A percentile compares a stretch with the other conserved stretches of the same genome.
Evolutionary conservation across 2,329 filamentous ascomycete genomes (phyloP).

Genomic region (Aspergillus viridinutans): DNA sequence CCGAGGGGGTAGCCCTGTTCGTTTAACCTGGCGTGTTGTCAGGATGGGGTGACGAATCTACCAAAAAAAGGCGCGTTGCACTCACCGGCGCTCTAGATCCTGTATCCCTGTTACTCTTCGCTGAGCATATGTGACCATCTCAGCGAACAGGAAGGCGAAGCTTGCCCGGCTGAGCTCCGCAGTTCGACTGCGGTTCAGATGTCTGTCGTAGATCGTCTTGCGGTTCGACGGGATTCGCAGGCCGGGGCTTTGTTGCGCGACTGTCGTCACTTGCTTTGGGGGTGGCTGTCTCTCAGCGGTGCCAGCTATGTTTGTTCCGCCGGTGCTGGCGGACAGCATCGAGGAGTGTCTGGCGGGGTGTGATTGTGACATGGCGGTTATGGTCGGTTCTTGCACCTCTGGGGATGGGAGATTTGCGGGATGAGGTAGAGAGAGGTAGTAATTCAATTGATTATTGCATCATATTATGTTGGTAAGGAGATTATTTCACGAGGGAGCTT

Average conservation of each 20-base stretch:
- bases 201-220: slow-evolving; percentile 97
- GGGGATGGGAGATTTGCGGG: not conserved
- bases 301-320: not conserved
- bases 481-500: not conserved
- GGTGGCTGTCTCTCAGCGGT: slow-evolving; percentile 20
- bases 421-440: not conserved
- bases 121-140: slow-evolving; percentile 96
- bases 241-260: slow-evolving; percentile 46
- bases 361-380: slow-evolving; percentile 27
- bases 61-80: not conserved
- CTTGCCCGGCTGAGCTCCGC: slow-evolving; percentile 86
- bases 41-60: not conserved
- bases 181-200: slow-evolving; percentile 83
- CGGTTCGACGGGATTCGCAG: slow-evolving; percentile 87
- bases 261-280: slow-evolving; percentile 45
- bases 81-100: slow-evolving; percentile 84
- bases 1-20: slow-evolving; percentile 90
- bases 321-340: slow-evolving; percentile 29
- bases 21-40: slow-evolving; percentile 61
- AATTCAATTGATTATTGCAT: not conserved
- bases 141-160: slow-evolving; percentile 93
- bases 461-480: not conserved
- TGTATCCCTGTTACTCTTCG: slow-evolving; percentile 84
- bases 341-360: slow-evolving; percentile 27
- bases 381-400: not conserved